phyloP scores from a whole-genome alignment of 2,329 filamentous ascomycete species.

The Fusarium austroafricanum region DNA sequence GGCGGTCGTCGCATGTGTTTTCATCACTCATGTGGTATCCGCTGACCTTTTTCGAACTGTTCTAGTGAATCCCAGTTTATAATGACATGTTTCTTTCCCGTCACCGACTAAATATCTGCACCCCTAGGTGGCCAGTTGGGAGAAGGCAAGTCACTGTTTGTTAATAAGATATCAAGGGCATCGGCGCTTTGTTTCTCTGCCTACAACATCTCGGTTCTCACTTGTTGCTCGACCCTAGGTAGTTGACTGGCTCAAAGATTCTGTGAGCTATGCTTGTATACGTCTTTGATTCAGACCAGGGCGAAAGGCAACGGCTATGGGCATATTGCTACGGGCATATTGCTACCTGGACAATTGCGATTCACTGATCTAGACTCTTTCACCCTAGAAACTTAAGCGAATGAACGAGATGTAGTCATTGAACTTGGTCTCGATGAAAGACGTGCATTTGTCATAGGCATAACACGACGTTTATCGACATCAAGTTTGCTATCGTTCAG shows the following conservation, averaged over 20 bases:
- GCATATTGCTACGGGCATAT: no score
- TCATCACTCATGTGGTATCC: neutral
- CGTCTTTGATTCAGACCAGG: no score
- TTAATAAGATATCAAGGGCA: neutral
- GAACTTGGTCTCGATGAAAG: neutral
- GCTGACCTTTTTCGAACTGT: neutral
- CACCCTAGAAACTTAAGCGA: no score
- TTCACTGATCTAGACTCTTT: no score
- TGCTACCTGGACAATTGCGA: no score
- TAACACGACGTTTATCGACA: neutral
- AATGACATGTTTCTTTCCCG: neutral
- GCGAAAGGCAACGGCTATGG: no score
- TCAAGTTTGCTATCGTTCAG: neutral
- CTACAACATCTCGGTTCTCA: no score
- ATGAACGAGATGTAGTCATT: no score
- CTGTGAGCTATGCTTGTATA: neutral
- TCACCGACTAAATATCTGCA: neutral
- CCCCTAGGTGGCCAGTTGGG: neutral
- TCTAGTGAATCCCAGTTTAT: neutral
- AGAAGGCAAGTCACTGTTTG: neutral
- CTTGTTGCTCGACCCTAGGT: no score
- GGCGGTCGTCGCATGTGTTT: neutral
- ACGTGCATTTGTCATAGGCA: neutral
- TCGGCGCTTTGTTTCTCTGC: neutral
- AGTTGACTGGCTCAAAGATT: neutral